A percentile compares a stretch with the other conserved stretches of the same genome.
Evolutionary conservation across 2,329 filamentous ascomycete genomes (phyloP).

Genomic region (Cytospora leucostoma): DNA sequence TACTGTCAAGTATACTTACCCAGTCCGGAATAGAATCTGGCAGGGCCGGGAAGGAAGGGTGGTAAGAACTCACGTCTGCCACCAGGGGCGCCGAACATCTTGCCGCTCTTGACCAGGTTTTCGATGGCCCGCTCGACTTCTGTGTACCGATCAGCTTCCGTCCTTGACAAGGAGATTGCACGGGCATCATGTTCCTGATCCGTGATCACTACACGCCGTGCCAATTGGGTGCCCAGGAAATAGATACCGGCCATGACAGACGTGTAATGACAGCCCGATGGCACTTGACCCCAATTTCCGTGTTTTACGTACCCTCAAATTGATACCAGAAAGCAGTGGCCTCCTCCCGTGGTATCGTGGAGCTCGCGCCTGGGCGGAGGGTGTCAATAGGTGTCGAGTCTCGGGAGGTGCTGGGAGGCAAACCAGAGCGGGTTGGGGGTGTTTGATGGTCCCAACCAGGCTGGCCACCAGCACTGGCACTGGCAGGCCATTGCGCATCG

Average conservation of each 20-base stretch:
- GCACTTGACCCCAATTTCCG: background rate
- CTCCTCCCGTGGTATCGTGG: slow-evolving; percentile 39
- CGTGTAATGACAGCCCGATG: background rate
- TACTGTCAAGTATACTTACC: slow-evolving; percentile 50
- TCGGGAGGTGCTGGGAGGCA: slow-evolving; percentile 17
- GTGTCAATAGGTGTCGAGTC: slow-evolving; percentile 12
- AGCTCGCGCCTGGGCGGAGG: slow-evolving; percentile 37
- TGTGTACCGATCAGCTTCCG: slow-evolving; percentile 44
- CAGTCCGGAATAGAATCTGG: slow-evolving; percentile 58
- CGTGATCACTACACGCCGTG: background rate
- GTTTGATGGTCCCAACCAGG: slow-evolving; percentile 35
- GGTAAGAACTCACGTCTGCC: slow-evolving; percentile 81
- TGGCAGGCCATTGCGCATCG: slow-evolving; percentile 33
- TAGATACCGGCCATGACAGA: too few relatives aligned
- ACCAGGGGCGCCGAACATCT: slow-evolving; percentile 65
- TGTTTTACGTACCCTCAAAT: slow-evolving; percentile 41
- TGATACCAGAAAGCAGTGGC: slow-evolving; percentile 40
- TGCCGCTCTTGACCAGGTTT: slow-evolving; percentile 94
- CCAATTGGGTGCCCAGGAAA: background rate
- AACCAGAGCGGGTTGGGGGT: slow-evolving; percentile 35
- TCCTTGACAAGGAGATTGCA: background rate
- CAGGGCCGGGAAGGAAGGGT: slow-evolving; percentile 56
- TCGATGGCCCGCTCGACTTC: slow-evolving; percentile 96
- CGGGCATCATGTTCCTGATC: background rate
- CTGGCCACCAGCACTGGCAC: slow-evolving; percentile 28